Percentiles rank a stretch among this genome's conserved stretches.
These are phyloP conservation scores for Begonia fuchsioides DNA, from an alignment of 306 rosid genomes.

Conservation along the genomic window DNA sequence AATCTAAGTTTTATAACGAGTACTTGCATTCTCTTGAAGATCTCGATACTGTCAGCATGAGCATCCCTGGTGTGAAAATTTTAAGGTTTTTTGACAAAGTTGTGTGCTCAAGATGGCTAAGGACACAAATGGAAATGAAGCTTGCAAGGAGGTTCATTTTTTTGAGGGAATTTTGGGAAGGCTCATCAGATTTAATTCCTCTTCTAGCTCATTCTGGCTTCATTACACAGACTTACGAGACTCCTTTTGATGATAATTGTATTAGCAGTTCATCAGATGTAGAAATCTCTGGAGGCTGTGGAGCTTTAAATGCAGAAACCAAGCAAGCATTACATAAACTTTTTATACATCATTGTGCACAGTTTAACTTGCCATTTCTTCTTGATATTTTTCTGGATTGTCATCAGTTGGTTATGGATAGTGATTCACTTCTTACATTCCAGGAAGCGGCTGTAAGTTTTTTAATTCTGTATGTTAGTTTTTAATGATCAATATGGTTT, in stretches of 20 bases:
- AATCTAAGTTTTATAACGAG: conserved; percentile 42
- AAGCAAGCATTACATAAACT: conserved; percentile 57
- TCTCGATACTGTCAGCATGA: conserved; percentile 56
- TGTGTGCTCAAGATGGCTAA: conserved; percentile 61
- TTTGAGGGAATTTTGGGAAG: conserved; percentile 83
- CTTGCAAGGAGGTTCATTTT: conserved; percentile 64
- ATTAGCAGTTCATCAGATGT: conserved; percentile 25
- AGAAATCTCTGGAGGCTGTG: conserved; percentile 14
- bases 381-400: conserved; percentile 83
- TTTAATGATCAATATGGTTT: too few species aligned
- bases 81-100: conserved; percentile 37
- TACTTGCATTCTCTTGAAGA: conserved; percentile 67
- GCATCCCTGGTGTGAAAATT: conserved; percentile 55
- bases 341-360: conserved; percentile 56
- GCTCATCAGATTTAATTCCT: conserved; percentile 49
- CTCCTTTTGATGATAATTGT: conserved; percentile 25
- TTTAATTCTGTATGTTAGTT: not conserved
- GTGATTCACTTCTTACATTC: conserved; percentile 42
- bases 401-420: conserved; percentile 42
- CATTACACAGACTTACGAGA: conserved; percentile 24
- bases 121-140: conserved; percentile 60
- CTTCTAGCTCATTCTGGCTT: conserved; percentile 78
- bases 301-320: conserved; percentile 17
- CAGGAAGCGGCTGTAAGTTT: conserved; percentile 84
- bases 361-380: conserved; percentile 62